These are phyloP conservation scores for Bruguiera gymnorhiza DNA, from an alignment of 345 rosid species.

Conservation along the genomic window DNA sequence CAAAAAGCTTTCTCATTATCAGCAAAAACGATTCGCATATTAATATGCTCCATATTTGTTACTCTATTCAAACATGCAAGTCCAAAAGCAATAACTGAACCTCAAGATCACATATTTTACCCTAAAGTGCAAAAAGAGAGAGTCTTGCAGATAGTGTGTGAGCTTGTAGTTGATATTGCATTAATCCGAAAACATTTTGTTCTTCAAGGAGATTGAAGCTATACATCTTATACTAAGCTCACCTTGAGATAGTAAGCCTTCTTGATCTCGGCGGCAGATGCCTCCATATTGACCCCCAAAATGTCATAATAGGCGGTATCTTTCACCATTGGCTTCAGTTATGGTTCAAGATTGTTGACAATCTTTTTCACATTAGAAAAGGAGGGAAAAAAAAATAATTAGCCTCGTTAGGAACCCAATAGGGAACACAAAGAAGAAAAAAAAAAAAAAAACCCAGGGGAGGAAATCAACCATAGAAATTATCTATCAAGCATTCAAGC, in stretches of 20 bases:
- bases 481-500: no score
- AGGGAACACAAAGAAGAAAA: neutral
- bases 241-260: constrained; percentile 92
- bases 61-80: neutral
- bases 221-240: neutral
- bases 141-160: neutral
- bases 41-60: neutral
- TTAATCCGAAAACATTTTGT: no score
- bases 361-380: neutral
- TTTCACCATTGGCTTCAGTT: constrained; percentile 3
- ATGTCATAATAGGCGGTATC: constrained; percentile 67
- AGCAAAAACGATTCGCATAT: neutral
- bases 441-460: neutral
- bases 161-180: neutral
- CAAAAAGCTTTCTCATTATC: neutral
- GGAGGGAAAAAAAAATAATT: neutral
- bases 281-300: constrained; percentile 68
- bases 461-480: neutral
- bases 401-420: neutral
- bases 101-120: no score
- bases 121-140: no score
- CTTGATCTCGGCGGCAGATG: constrained; percentile 74
- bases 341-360: neutral
- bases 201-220: no score
- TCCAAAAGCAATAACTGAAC: no score